Conservation (phyloP, 2,329 filamentous ascomycete genomes). For the Colletotrichum camelliae region DNA sequence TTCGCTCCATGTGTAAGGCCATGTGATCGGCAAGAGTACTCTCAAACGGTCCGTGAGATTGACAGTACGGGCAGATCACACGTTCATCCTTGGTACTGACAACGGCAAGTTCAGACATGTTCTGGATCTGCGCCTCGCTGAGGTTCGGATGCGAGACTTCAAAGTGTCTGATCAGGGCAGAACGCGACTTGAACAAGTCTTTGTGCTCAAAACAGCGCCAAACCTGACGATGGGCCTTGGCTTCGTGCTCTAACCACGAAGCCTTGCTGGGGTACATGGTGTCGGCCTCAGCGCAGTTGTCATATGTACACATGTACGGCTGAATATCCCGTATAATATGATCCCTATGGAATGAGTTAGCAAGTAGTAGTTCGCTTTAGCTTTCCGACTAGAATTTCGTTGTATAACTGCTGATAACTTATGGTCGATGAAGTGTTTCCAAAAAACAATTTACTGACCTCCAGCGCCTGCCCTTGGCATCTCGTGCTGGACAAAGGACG, state of each 20-base stretch:
- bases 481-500: not conserved
- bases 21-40: not conserved
- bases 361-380: not conserved
- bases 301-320: conserved; percentile 2
- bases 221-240: not conserved
- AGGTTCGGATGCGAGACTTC: not conserved
- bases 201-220: conserved; percentile 1
- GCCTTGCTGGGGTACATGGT: not conserved
- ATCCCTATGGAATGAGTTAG: not conserved
- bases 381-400: not conserved
- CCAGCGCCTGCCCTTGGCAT: not conserved
- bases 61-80: not conserved
- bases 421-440: too few relatives aligned
- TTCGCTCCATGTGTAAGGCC: not conserved
- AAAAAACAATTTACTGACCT: not conserved
- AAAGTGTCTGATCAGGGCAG: not conserved
- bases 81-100: not conserved
- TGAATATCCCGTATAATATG: not conserved
- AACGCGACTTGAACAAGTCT: not conserved
- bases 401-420: not conserved
- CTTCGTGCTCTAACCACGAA: not conserved
- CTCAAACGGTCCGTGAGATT: not conserved
- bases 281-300: not conserved
- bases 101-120: not conserved
- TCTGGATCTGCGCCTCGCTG: not conserved